Conservation (phyloP, 2,329 filamentous ascomycete genomes). For the Monilinia polystroma region DNA sequence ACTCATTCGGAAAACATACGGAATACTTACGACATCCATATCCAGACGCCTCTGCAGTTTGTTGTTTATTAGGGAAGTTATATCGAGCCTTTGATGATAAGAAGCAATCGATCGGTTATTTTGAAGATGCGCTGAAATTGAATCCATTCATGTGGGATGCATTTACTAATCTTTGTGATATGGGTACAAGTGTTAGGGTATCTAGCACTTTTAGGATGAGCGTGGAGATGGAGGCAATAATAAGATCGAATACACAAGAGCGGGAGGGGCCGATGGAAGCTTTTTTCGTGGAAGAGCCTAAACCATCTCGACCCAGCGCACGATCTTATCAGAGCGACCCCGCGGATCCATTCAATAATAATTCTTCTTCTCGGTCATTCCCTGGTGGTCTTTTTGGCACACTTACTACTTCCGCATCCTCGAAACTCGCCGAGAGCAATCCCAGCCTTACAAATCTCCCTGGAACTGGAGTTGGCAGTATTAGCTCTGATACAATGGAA, state of each 20-base stretch:
- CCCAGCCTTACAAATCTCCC: constrained; percentile 40
- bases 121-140: constrained; percentile 81
- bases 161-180: constrained; percentile 84
- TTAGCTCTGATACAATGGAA: constrained; percentile 58
- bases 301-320: constrained; percentile 26
- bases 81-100: constrained; percentile 79
- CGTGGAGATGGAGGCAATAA: constrained; percentile 56
- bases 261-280: constrained; percentile 12
- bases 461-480: constrained; percentile 36
- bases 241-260: constrained; percentile 40
- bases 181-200: constrained; percentile 76
- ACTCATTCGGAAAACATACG: constrained; percentile 78
- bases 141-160: constrained; percentile 99
- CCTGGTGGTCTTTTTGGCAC: constrained; percentile 39
- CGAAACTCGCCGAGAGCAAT: constrained; percentile 41
- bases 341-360: constrained; percentile 41
- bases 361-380: constrained; percentile 32
- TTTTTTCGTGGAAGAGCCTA: neutral
- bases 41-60: constrained; percentile 81
- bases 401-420: constrained; percentile 33
- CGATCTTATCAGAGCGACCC: constrained; percentile 33
- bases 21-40: constrained; percentile 70
- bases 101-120: constrained; percentile 79
- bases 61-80: constrained; percentile 82
- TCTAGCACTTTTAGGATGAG: constrained; percentile 83